Evolutionary conservation across 495 filamentous ascomycete species (phyloP).

Genomic region (Xylaria sp.): DNA sequence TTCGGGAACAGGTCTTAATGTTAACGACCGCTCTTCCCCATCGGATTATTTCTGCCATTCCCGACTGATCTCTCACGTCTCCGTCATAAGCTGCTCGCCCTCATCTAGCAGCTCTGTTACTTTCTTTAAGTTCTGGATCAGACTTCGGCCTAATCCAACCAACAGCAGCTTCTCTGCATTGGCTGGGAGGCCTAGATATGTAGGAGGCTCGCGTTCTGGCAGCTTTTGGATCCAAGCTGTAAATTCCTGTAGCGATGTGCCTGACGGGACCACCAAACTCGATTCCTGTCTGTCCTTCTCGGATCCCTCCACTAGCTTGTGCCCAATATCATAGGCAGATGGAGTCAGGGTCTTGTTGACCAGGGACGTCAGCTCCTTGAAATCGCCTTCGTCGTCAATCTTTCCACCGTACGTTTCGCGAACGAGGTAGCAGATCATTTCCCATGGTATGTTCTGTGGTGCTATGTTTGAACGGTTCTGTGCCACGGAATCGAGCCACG

Average conservation of each 20-base stretch:
- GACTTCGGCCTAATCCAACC: slow-evolving; percentile 83
- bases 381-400: slow-evolving; percentile 92
- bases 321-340: slow-evolving; percentile 86
- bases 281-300: slow-evolving; percentile 57
- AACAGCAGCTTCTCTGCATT: slow-evolving; percentile 97
- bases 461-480: slow-evolving; percentile 88
- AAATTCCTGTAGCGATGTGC: slow-evolving; percentile 85
- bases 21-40: neutral
- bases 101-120: slow-evolving; percentile 90
- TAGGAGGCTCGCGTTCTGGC: slow-evolving; percentile 95
- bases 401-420: slow-evolving; percentile 97
- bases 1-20: neutral
- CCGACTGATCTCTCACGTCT: slow-evolving; percentile 46
- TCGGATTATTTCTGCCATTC: neutral
- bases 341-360: slow-evolving; percentile 82
- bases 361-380: slow-evolving; percentile 69
- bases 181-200: slow-evolving; percentile 92
- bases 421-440: slow-evolving; percentile 91
- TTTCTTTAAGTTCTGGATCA: slow-evolving; percentile 83
- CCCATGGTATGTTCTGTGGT: slow-evolving; percentile 93
- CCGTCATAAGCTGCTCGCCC: slow-evolving; percentile 87
- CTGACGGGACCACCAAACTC: slow-evolving; percentile 75
- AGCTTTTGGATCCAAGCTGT: slow-evolving; percentile 89
- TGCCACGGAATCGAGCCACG: slow-evolving; percentile 86
- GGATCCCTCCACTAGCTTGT: slow-evolving; percentile 77